These are phyloP conservation scores for Suhomyces bokatorum DNA, from an alignment of 1,139 yeast genomes.

Conservation along the genomic window DNA sequence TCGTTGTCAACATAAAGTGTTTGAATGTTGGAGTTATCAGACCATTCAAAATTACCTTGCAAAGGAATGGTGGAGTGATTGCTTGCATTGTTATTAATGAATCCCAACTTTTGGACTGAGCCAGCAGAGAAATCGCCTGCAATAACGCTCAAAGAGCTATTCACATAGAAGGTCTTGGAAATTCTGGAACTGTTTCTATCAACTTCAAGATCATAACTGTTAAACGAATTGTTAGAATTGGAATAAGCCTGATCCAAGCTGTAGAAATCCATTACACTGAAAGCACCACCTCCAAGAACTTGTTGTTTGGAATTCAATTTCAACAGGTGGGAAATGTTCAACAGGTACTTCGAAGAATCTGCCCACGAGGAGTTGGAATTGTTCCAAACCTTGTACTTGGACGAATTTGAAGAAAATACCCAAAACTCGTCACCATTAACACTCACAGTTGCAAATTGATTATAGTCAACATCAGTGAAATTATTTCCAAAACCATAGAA, in stretches of 20 bases:
- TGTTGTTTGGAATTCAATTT: conserved; percentile 27
- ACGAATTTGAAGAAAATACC: conserved; percentile 30
- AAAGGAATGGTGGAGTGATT: conserved; percentile 25
- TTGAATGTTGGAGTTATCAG: conserved; percentile 33
- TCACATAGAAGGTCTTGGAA: conserved; percentile 41
- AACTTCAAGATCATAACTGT: conserved; percentile 24
- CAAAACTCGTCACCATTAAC: conserved; percentile 38
- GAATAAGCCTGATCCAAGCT: conserved; percentile 35
- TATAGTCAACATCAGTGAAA: conserved; percentile 24
- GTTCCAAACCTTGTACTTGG: conserved; percentile 40
- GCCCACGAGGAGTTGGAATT: conserved; percentile 35
- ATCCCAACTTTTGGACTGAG: conserved; percentile 31
- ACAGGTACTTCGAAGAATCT: conserved; percentile 30
- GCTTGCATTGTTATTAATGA: conserved; percentile 36
- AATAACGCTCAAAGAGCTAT: conserved; percentile 50
- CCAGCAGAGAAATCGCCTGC: conserved; percentile 47
- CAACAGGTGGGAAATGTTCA: conserved; percentile 40
- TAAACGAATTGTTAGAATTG: conserved; percentile 22
- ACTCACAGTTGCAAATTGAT: conserved; percentile 38
- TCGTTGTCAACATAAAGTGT: conserved; percentile 43
- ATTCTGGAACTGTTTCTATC: conserved; percentile 40
- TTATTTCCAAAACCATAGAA: conserved; percentile 46
- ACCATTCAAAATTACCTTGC: conserved; percentile 41
- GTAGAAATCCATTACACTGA: conserved; percentile 38
- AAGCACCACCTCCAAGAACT: conserved; percentile 43